Percentiles rank a stretch among this genome's conserved stretches.
phyloP scores from a whole-genome alignment of 202 grass and related monocot genomes.

The Panicum hallii region DNA sequence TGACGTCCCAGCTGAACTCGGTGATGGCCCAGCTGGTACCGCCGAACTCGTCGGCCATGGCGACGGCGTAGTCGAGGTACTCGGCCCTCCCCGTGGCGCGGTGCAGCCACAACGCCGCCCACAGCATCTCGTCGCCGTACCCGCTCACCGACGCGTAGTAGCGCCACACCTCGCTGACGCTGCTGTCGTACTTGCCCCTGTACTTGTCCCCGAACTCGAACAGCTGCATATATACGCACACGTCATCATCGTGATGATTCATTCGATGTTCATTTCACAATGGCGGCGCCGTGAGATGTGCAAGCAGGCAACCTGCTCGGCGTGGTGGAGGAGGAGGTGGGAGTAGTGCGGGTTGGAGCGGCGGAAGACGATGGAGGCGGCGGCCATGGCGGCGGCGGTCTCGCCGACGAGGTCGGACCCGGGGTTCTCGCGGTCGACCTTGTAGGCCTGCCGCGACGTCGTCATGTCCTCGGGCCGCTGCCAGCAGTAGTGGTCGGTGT shows the following conservation, averaged over 20 bases:
- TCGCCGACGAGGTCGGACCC: slow-evolving; percentile 61
- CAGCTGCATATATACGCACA: slow-evolving; percentile 36
- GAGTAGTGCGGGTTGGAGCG: slow-evolving; percentile 32
- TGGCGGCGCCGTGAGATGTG: too few species aligned
- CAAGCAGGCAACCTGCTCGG: slow-evolving; percentile 1
- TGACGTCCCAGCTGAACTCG: slow-evolving; percentile 97
- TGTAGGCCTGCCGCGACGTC: slow-evolving; percentile 55
- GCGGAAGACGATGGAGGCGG: slow-evolving; percentile 56
- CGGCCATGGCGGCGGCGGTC: slow-evolving; percentile 59
- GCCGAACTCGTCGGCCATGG: slow-evolving; percentile 64
- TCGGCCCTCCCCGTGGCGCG: slow-evolving; percentile 44
- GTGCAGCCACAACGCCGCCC: slow-evolving; percentile 83
- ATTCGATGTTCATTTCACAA: too few species aligned
- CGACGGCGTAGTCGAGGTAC: slow-evolving; percentile 63
- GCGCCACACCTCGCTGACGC: slow-evolving; percentile 54
- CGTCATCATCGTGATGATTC: too few species aligned
- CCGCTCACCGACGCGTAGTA: slow-evolving; percentile 77
- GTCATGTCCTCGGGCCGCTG: slow-evolving; percentile 82
- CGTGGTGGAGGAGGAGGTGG: slow-evolving; percentile 55
- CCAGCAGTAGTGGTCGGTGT: slow-evolving; percentile 77
- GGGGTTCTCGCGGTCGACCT: slow-evolving; percentile 49
- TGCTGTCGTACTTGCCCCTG: slow-evolving; percentile 65
- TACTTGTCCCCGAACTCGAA: slow-evolving; percentile 68
- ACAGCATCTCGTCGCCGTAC: slow-evolving; percentile 76
- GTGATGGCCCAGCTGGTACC: slow-evolving; percentile 76